Percentiles rank a stretch among this genome's conserved stretches.
phyloP scores from a whole-genome alignment of 345 rosid species.

The Populus davidiana region DNA sequence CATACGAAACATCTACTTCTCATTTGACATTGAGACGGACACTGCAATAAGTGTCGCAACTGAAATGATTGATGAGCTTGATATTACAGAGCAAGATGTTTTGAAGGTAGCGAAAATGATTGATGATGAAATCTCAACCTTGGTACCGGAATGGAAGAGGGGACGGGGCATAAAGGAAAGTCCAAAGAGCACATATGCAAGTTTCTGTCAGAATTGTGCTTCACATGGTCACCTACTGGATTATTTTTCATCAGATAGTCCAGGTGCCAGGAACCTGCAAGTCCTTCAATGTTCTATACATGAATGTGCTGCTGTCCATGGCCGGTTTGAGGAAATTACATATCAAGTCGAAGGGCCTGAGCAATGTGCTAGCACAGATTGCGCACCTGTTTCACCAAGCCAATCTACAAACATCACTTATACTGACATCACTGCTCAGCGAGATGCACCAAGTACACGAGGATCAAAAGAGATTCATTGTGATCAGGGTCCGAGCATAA shows the following conservation, averaged over 20 bases:
- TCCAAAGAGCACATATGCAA: conserved; percentile 10
- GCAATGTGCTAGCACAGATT: conserved; percentile 24
- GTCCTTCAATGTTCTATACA: conserved; percentile 49
- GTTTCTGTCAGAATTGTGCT: conserved; percentile 43
- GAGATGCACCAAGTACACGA: conserved; percentile 30
- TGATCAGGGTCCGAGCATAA: conserved; percentile 27
- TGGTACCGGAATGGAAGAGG: conserved; percentile 69
- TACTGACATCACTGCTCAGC: conserved; percentile 65
- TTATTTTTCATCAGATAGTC: conserved; percentile 39
- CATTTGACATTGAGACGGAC: conserved; percentile 66
- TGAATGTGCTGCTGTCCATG: conserved; percentile 52
- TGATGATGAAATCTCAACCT: conserved; percentile 60
- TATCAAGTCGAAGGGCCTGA: conserved; percentile 60
- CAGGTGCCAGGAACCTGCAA: conserved; percentile 40
- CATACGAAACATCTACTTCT: conserved; percentile 81
- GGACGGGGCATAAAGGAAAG: conserved; percentile 29
- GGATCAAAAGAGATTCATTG: conserved; percentile 46
- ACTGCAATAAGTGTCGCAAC: conserved; percentile 73
- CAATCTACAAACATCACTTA: conserved; percentile 29
- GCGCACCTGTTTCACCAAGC: conserved; percentile 19
- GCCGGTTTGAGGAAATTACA: conserved; percentile 81
- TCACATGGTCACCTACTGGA: conserved; percentile 36
- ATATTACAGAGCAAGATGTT: conserved; percentile 73
- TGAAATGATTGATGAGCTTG: conserved; percentile 93
- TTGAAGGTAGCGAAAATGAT: conserved; percentile 85